Conservation (phyloP, 495 filamentous ascomycete species). For the Aspergillus ellipticus region DNA sequence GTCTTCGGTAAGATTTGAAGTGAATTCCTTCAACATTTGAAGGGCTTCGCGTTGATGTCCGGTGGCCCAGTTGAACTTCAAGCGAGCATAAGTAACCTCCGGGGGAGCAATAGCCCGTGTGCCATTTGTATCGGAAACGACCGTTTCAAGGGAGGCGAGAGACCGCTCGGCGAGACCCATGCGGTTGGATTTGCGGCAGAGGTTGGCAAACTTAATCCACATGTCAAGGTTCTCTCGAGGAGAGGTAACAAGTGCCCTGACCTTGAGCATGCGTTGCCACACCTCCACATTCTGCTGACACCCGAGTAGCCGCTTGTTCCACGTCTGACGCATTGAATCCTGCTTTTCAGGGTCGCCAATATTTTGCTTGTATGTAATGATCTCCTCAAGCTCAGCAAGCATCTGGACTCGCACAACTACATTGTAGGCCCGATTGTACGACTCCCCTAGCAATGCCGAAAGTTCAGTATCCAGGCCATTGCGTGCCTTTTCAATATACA, state of each 20-base stretch:
- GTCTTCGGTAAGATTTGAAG: constrained; percentile 68
- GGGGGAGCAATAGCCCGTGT: constrained; percentile 56
- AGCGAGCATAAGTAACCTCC: constrained; percentile 82
- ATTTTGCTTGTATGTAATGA: constrained; percentile 94
- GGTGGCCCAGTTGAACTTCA: constrained; percentile 92
- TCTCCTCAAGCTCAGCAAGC: constrained; percentile 96
- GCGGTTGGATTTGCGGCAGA: constrained; percentile 91
- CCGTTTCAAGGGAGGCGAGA: constrained; percentile 73
- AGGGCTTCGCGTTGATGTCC: constrained; percentile 69
- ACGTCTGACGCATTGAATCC: constrained; percentile 84
- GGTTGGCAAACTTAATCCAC: constrained; percentile 98
- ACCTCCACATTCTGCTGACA: constrained; percentile 97
- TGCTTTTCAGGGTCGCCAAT: constrained; percentile 73
- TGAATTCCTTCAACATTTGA: constrained; percentile 76
- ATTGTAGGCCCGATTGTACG: constrained; percentile 92
- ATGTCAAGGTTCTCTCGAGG: constrained; percentile 94
- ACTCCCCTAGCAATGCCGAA: constrained; percentile 89
- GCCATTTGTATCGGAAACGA: constrained; percentile 52
- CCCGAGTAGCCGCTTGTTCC: constrained; percentile 90
- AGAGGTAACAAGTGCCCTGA: constrained; percentile 83
- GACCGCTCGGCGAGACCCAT: constrained; percentile 96
- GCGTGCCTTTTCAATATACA: constrained; percentile 84
- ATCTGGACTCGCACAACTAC: constrained; percentile 97
- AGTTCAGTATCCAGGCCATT: constrained; percentile 94
- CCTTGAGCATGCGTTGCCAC: constrained; percentile 97